A percentile compares a stretch with the other conserved stretches of the same genome.
Conservation (phyloP, 2,329 filamentous ascomycete species). For the Fusarium luffae region DNA sequence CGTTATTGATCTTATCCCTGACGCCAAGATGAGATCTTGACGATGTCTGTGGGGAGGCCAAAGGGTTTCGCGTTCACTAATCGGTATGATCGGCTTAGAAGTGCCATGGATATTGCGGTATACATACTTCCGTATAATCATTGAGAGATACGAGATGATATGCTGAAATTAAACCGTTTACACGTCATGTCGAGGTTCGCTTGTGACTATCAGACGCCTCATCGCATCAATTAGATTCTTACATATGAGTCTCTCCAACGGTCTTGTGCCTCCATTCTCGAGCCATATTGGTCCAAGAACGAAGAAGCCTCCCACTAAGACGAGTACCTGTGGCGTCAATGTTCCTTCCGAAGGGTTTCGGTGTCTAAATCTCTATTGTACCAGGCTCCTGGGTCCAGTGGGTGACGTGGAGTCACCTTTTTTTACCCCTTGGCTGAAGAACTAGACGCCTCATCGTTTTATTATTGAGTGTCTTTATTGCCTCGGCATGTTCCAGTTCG, state of each 20-base stretch:
- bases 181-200: background rate
- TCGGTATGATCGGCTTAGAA: background rate
- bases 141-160: background rate
- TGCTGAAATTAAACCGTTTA: background rate
- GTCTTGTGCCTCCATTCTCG: slow-evolving; percentile 1
- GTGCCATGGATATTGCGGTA: background rate
- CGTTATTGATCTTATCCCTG: background rate
- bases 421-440: slow-evolving; percentile 4
- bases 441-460: slow-evolving; percentile 18
- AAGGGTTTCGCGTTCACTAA: background rate
- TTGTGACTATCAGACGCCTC: slow-evolving; percentile 5
- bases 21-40: background rate
- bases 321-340: slow-evolving; percentile 21
- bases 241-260: background rate
- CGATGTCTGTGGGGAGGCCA: background rate
- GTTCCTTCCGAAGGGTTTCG: slow-evolving; percentile 5
- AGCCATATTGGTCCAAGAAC: background rate
- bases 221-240: slow-evolving; percentile 1
- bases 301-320: background rate
- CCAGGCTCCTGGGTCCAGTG: background rate
- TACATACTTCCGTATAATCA: background rate
- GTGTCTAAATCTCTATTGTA: background rate
- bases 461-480: background rate
- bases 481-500: background rate
- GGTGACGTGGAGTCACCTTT: background rate